A percentile compares a stretch with the other conserved stretches of the same genome.
phyloP scores from a whole-genome alignment of 2,329 filamentous ascomycete species.

The Pseudogymnoascus sp. region DNA sequence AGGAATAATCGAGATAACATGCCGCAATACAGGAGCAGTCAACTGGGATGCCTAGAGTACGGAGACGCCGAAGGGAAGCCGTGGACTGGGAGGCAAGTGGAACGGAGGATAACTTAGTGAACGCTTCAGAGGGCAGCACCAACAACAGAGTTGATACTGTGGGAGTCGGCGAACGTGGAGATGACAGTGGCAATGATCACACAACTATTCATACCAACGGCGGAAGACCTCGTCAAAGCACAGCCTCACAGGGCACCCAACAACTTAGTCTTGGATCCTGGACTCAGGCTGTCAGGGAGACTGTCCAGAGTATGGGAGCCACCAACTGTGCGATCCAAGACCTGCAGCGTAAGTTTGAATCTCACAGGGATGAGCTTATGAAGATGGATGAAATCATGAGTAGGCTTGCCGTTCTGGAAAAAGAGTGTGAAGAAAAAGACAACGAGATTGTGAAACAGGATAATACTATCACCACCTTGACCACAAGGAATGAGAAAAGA shows the following conservation, averaged over 20 bases:
- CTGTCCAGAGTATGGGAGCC: slow-evolving; percentile 13
- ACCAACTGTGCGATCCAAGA: slow-evolving; percentile 12
- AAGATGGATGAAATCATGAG: slow-evolving; percentile 12
- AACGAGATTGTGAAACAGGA: slow-evolving; percentile 10
- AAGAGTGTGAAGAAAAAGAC: slow-evolving; percentile 13
- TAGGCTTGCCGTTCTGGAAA: slow-evolving; percentile 9
- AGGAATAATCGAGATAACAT: too few species aligned
- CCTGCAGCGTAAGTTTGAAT: slow-evolving; percentile 11
- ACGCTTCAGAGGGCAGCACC: too few species aligned
- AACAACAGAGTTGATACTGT: neutral
- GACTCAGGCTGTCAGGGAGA: slow-evolving; percentile 14
- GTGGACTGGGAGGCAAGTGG: too few species aligned
- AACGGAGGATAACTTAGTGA: too few species aligned
- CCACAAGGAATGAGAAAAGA: slow-evolving; percentile 6
- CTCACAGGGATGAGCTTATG: slow-evolving; percentile 11
- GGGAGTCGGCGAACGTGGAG: slow-evolving; percentile 1
- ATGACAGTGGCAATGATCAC: slow-evolving; percentile 11
- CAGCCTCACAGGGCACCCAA: neutral
- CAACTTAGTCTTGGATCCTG: slow-evolving; percentile 12
- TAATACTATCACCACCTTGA: slow-evolving; percentile 13
- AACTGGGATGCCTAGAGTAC: too few species aligned
- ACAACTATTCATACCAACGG: neutral
- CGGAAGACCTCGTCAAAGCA: slow-evolving; percentile 12
- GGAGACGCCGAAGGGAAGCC: too few species aligned
- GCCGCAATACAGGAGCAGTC: too few species aligned